Percentiles rank a stretch among this genome's conserved stretches.
Conservation (phyloP, 768 basidiomycete genomes). For the Psilocybe cubensis region DNA sequence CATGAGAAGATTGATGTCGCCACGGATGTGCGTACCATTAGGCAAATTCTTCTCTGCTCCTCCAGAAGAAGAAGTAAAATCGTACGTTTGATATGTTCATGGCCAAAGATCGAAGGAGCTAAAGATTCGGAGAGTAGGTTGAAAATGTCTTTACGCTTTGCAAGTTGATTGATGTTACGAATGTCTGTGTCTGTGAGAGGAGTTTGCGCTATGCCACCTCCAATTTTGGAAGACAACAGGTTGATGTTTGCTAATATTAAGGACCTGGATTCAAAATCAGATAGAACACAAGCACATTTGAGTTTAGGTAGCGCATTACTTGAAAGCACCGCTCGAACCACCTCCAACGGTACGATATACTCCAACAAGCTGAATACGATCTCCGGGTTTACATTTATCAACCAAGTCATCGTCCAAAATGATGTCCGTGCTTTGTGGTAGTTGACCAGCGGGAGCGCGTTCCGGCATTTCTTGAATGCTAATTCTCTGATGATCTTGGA, state of each 20-base stretch:
- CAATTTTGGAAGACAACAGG: slow-evolving; percentile 90
- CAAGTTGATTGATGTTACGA: slow-evolving; percentile 91
- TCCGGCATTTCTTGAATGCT: slow-evolving; percentile 99
- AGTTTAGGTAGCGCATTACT: slow-evolving; percentile 51
- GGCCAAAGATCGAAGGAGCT: slow-evolving; percentile 96
- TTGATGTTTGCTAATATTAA: slow-evolving; percentile 94
- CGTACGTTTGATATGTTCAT: slow-evolving; percentile 94
- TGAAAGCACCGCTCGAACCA: slow-evolving; percentile 91
- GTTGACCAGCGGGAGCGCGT: slow-evolving; percentile 94
- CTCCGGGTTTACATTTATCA: slow-evolving; percentile 97
- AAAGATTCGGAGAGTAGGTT: slow-evolving; percentile 89
- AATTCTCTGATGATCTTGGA: slow-evolving; percentile 96
- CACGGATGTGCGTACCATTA: slow-evolving; percentile 98
- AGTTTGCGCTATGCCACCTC: slow-evolving; percentile 93
- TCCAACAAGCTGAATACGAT: slow-evolving; percentile 95
- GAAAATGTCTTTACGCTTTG: slow-evolving; percentile 88
- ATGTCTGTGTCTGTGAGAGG: slow-evolving; percentile 93
- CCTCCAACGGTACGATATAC: slow-evolving; percentile 94
- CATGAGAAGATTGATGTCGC: slow-evolving; percentile 99
- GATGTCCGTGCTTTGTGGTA: slow-evolving; percentile 95
- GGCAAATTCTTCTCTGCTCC: slow-evolving; percentile 97
- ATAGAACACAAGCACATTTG: slow-evolving; percentile 12
- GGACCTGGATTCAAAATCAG: slow-evolving; percentile 55
- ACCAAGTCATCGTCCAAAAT: slow-evolving; percentile 96
- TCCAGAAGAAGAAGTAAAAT: slow-evolving; percentile 88